Evolutionary conservation across 345 rosid species (phyloP), one percentile per base, ranked within the genome.

Genomic region (Eucalyptus tenuipes): DNA sequence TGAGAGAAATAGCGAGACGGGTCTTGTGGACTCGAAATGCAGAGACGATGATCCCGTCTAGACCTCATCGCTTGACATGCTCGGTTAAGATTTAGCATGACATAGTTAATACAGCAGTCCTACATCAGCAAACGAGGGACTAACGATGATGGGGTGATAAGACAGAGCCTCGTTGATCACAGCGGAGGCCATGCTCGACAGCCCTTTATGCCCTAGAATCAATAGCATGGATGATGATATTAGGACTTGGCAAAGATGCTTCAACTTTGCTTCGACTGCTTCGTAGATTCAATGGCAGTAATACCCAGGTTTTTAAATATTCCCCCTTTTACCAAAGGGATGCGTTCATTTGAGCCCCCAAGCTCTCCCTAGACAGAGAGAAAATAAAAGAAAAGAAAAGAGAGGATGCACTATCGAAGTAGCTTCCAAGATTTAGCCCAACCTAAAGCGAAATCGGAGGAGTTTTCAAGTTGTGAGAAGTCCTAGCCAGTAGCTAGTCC

Each of bases 361-460:
- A 10, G 42, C 24, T 31, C 24, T 18, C 44, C 44, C 7, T 16
- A 55, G 25, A 16, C 13, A 68, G 42, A 66, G 40, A 17, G 44
- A 9, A 3, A 25, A 68, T n/a, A 15, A 4, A 31, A 15, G 2
- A 15, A n/a, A 61, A 1, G 2, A 17, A 5, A 10, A 33, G 13
- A 24, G 13, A 33, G 81, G 44, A 71, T 71, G 44, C 81, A 33
- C 24, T 6, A 71, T 71, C 4, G 7, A 16, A 68, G 44, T 68
- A 68, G 80, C 80, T 68, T 33, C 80, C 44, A 33, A 33, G 80
- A 7, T 64, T 33, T 68, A 33, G 80, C 80, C 42, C 80, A 68
- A 33, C 2, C 44, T 68, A 17, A 68, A 5, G 80, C 2, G 24
- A 16, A 33, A 68, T 33, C 12, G 24, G 44, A 68, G 2, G 24